Conservation (phyloP, 306 rosid species). For the Quercus wislizeni region DNA sequence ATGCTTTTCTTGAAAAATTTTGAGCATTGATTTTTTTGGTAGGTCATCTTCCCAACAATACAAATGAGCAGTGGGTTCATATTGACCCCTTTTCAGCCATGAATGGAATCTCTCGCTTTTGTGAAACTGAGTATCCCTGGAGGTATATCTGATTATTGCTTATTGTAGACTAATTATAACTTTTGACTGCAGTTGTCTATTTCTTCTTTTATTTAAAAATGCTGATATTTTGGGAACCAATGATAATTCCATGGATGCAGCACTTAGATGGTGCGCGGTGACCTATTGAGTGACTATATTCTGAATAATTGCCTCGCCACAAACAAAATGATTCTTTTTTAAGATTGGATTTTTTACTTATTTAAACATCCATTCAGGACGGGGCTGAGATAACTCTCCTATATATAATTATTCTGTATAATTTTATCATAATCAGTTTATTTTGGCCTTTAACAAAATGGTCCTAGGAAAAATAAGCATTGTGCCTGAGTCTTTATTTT, state of each 20-base stretch:
- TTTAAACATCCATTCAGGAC: not conserved
- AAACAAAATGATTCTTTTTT: not conserved
- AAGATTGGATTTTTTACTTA: not conserved
- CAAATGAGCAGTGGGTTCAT: slow-evolving; percentile 66
- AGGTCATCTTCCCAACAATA: slow-evolving; percentile 47
- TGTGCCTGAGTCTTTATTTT: not conserved
- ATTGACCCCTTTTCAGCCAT: slow-evolving; percentile 96
- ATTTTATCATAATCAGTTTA: not conserved
- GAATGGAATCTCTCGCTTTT: slow-evolving; percentile 94
- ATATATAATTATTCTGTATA: not conserved
- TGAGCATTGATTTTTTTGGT: slow-evolving; percentile 20
- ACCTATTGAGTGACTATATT: not conserved
- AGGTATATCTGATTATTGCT: slow-evolving; percentile 49
- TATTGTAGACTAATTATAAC: slow-evolving; percentile 3
- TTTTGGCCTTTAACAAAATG: not conserved
- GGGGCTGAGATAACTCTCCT: slow-evolving; percentile 1
- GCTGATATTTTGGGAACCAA: slow-evolving; percentile 7
- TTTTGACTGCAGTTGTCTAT: not conserved
- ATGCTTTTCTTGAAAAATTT: not conserved
- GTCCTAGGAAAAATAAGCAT: not conserved
- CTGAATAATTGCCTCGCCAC: not conserved
- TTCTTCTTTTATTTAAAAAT: not conserved
- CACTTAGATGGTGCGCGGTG: not conserved
- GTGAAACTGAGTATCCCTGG: slow-evolving; percentile 75
- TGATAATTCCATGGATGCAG: not conserved